Base-by-base conservation (phyloP, 805 yeast species). In the Myxozyma geophila region DNA sequence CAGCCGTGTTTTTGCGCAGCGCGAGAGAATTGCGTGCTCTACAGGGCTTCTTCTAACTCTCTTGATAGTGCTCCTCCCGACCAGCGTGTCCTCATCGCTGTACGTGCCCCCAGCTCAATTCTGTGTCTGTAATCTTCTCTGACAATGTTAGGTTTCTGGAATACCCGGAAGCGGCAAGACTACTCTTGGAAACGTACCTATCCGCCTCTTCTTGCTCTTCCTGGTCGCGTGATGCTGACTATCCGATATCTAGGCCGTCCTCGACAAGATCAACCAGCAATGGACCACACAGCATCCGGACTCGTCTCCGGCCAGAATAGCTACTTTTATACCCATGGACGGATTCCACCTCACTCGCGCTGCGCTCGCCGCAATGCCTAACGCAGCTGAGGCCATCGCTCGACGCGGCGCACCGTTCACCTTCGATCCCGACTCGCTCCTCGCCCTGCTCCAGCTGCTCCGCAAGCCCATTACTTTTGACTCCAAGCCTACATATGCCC, bases 401-500 rank as follows among this genome's bases (percentile, higher is more conserved):
- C 79, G 90, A 65, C 81, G 98, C 54, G 98, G 98, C 0, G 88
- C 97, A 0, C 96, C 97, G 1, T 84, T 81, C 69, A 92, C 98
- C 0, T 93, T 92, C 76, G 92, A 92, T 72, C 83, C 88, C 6
- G 72, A 75, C 12, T 80, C 78, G 51, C 78, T 82, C 15, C 80
- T 77, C 0, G 72, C 65, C 4, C 70, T 81, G 17, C 76, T 74
- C 19, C 68, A 67, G 54, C 64, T 74, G 9, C 68, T 83, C 35
- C 68, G 70, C 28, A 57, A 60, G 9, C 73, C 79, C 0, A 69
- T 74, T 21, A 52, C 67, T 17, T 53, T 60, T 37, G 63, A 61
- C 21, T 44, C 60, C 19, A 51, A 44, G 9, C 63, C 59, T 1
- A 64, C 75, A 4, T 53, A 19, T 5, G 77, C 73, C 15, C 96